Percentiles rank a stretch among this genome's conserved stretches.
phyloP scores from a whole-genome alignment of 257 asterid genomes.

The Penstemon newberryi region DNA sequence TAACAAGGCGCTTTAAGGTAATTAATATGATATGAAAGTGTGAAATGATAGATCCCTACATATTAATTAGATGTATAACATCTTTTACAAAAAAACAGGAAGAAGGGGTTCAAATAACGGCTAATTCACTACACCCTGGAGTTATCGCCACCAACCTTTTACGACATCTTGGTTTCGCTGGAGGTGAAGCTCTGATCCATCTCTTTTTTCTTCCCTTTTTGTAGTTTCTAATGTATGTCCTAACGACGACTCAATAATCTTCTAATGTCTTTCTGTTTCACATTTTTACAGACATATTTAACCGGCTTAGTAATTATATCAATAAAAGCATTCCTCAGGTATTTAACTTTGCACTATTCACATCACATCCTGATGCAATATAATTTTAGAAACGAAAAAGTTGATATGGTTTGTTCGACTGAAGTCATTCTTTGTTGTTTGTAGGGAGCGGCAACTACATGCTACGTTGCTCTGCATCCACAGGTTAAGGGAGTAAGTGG shows the following conservation, averaged over 20 bases:
- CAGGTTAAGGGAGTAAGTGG: constrained; percentile 50
- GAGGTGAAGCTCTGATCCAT: constrained; percentile 37
- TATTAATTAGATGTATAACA: too few relatives aligned
- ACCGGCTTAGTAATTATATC: constrained; percentile 49
- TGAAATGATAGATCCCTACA: too few relatives aligned
- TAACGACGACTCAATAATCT: background rate
- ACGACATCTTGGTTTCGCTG: constrained; percentile 43
- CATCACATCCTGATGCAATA: background rate
- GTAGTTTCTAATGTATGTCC: too few relatives aligned
- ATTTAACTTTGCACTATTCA: constrained; percentile 15
- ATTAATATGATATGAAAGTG: background rate
- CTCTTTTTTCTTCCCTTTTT: background rate
- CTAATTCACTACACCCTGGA: constrained; percentile 84
- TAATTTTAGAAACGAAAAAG: background rate
- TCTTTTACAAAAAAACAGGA: constrained; percentile 44
- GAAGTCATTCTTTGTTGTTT: background rate
- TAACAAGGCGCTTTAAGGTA: constrained; percentile 56
- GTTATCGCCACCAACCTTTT: constrained; percentile 64
- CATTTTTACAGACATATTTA: constrained; percentile 42
- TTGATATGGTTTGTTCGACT: background rate
- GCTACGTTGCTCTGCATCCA: constrained; percentile 74
- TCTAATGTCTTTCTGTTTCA: constrained; percentile 9
- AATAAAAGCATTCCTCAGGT: constrained; percentile 68
- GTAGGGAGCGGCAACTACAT: constrained; percentile 80
- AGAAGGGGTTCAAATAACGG: constrained; percentile 71